Percentiles rank a stretch among this genome's conserved stretches.
Conservation (phyloP, 2,329 filamentous ascomycete genomes). For the Penicillium psychrosexuale region DNA sequence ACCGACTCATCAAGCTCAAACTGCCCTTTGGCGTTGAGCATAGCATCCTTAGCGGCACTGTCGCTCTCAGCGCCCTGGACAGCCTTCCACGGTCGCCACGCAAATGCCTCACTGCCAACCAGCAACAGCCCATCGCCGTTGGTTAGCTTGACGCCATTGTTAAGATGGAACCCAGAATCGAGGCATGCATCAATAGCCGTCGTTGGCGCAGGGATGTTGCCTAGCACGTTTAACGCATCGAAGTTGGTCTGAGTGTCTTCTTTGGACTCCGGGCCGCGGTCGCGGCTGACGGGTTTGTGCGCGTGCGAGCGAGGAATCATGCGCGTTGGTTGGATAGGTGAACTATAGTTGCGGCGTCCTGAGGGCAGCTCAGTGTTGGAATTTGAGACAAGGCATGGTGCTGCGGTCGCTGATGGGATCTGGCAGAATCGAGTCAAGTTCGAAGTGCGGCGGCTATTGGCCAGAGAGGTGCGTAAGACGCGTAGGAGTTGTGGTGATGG, state of each 20-base stretch:
- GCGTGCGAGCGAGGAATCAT: constrained; percentile 34
- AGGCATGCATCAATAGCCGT: constrained; percentile 82
- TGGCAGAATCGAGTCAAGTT: constrained; percentile 13
- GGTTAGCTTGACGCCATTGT: constrained; percentile 70
- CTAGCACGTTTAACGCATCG: constrained; percentile 71
- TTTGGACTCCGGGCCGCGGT: constrained; percentile 59
- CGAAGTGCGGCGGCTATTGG: constrained; percentile 11
- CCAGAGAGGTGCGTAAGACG: constrained; percentile 39
- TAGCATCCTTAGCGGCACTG: constrained; percentile 35
- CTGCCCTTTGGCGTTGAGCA: constrained; percentile 75
- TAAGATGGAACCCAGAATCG: constrained; percentile 78
- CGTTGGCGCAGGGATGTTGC: constrained; percentile 69
- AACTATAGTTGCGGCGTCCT: constrained; percentile 26
- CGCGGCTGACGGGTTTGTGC: constrained; percentile 44
- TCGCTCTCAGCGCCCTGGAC: constrained; percentile 34
- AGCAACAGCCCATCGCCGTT: constrained; percentile 72
- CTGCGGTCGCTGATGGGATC: constrained; percentile 6
- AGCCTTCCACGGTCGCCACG: constrained; percentile 77
- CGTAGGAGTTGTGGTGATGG: constrained; percentile 45
- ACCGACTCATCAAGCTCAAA: constrained; percentile 69
- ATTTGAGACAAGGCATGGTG: constrained; percentile 4
- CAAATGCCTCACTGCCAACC: constrained; percentile 81
- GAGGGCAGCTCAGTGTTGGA: constrained; percentile 4
- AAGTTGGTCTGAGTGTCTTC: constrained; percentile 72
- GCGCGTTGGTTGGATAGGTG: constrained; percentile 27